Evolutionary conservation across 1,284 basidiomycete species (phyloP).

Genomic region (Heterobasidion occidentale): DNA sequence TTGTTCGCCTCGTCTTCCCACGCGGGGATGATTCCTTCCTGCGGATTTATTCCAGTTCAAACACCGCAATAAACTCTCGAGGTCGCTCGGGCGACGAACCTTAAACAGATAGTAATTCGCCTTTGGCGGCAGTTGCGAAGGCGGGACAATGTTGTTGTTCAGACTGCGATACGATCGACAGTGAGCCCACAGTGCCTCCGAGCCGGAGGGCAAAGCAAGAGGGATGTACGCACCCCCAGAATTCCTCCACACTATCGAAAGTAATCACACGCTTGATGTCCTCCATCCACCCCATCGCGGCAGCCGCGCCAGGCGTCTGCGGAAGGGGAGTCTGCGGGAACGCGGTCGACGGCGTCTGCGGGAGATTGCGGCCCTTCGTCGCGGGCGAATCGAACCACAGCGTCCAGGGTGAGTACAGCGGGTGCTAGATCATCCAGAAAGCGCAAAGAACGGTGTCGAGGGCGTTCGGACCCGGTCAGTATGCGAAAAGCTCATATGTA

Average conservation of each 20-base stretch:
- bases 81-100: conserved; percentile 25
- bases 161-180: conserved; percentile 38
- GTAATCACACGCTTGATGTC: conserved; percentile 92
- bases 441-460: too few species aligned
- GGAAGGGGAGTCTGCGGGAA: conserved; percentile 69
- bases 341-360: conserved; percentile 76
- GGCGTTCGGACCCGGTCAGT: background rate
- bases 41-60: conserved; percentile 3
- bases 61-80: background rate
- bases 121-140: conserved; percentile 90
- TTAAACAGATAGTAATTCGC: conserved; percentile 99
- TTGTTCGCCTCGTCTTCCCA: conserved; percentile 98
- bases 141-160: conserved; percentile 97
- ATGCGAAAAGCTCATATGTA: background rate
- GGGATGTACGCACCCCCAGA: conserved; percentile 74
- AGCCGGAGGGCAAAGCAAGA: conserved; percentile 6
- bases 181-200: background rate
- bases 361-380: conserved; percentile 81
- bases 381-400: conserved; percentile 94
- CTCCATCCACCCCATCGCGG: conserved; percentile 91
- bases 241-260: conserved; percentile 94
- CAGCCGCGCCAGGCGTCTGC: conserved; percentile 56
- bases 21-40: conserved; percentile 93
- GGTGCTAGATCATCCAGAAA: conserved; percentile 42
- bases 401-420: conserved; percentile 91